These are phyloP conservation scores for Cucurbita pepo DNA, from an alignment of 306 rosid genomes.

Conservation along the genomic window DNA sequence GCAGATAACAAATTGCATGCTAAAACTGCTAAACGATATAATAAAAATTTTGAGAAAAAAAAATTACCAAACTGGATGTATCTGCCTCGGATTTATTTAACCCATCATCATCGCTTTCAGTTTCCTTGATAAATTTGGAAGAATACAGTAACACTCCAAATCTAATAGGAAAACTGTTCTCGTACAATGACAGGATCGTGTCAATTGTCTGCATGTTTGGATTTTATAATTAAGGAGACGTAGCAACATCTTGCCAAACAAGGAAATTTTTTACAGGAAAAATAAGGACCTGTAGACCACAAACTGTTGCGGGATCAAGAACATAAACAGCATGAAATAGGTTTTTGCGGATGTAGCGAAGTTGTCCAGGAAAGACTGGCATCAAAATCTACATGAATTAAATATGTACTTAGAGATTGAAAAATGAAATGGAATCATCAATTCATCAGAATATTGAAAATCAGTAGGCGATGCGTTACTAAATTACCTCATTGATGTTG, in stretches of 20 bases:
- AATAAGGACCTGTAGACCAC: conserved; percentile 71
- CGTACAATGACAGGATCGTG: conserved; percentile 51
- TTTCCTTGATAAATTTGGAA: conserved; percentile 47
- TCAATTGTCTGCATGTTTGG: conserved; percentile 66
- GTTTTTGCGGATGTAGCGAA: conserved; percentile 88
- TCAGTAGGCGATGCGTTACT: not conserved
- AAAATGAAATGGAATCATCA: not conserved
- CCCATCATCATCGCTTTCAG: conserved; percentile 23
- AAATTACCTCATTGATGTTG: conserved; percentile 64
- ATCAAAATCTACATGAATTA: conserved; percentile 55
- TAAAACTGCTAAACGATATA: not conserved
- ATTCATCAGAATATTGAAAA: not conserved
- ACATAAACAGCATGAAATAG: conserved; percentile 77
- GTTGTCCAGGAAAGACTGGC: conserved; percentile 97
- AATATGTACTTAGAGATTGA: not conserved
- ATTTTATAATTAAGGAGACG: conserved; percentile 11
- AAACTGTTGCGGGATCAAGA: conserved; percentile 70
- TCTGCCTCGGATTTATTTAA: conserved; percentile 40
- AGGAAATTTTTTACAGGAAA: conserved; percentile 7
- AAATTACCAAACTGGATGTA: conserved; percentile 52
- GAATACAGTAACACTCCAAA: conserved; percentile 80
- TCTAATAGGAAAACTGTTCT: conserved; percentile 72
- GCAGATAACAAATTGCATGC: not conserved
- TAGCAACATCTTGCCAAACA: conserved; percentile 8
- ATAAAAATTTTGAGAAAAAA: not conserved